phyloP scores from a whole-genome alignment of 192 early-diverging fungal species.

The Rhizophagus sp. region DNA sequence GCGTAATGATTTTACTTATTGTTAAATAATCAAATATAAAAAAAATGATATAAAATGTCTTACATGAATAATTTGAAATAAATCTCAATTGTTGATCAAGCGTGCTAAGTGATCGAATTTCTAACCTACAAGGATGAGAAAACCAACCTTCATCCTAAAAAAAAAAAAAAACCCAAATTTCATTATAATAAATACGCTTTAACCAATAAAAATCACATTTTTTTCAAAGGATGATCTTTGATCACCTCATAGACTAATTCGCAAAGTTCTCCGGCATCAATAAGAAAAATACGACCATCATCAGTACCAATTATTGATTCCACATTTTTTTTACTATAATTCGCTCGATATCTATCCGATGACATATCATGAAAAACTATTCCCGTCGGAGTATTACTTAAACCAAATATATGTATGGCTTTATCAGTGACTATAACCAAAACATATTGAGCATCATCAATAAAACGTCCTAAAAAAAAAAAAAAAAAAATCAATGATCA shows the following conservation, averaged over 20 bases:
- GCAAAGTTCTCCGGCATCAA: conserved; percentile 20
- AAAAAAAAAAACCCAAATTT: background rate
- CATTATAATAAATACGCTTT: too few species aligned
- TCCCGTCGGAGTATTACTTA: background rate
- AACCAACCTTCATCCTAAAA: conserved; percentile 24
- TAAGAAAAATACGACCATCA: conserved; percentile 14
- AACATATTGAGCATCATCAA: conserved; percentile 21
- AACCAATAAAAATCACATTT: too few species aligned
- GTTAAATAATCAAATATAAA: background rate
- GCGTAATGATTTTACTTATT: background rate
- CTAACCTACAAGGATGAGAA: conserved; percentile 3
- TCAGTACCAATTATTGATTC: conserved; percentile 21
- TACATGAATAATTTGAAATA: background rate
- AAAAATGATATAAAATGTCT: background rate
- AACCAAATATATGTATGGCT: conserved; percentile 5
- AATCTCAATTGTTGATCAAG: background rate
- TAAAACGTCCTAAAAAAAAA: background rate
- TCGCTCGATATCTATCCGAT: background rate
- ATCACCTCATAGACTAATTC: conserved; percentile 14
- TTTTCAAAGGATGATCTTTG: too few species aligned
- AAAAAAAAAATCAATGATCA: too few species aligned
- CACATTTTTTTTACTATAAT: conserved; percentile 18
- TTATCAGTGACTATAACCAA: conserved; percentile 17
- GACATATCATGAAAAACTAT: conserved; percentile 21
- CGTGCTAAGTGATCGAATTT: background rate